These are phyloP conservation scores for Eleusine indica DNA, from an alignment of 176 grass and related monocot genomes.

Conservation along the genomic window DNA sequence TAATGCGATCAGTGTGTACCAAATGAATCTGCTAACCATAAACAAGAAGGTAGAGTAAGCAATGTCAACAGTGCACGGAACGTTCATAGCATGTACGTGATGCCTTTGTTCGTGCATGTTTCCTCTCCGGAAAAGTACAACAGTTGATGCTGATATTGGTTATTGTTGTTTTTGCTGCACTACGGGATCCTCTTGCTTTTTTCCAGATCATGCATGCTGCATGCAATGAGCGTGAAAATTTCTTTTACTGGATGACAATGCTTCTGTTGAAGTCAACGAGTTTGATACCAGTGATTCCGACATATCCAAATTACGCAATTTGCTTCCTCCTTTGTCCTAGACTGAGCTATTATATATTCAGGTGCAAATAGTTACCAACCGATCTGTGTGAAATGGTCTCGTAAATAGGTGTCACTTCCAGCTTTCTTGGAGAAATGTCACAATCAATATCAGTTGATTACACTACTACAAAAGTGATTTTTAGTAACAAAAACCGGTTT, in stretches of 20 bases:
- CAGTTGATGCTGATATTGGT: slow-evolving; percentile 38
- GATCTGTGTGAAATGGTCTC: neutral
- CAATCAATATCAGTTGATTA: neutral
- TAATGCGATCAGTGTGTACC: neutral
- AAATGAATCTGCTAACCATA: neutral
- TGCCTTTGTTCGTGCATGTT: neutral
- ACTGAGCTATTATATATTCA: slow-evolving; percentile 6
- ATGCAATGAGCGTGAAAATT: neutral
- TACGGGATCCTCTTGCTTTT: slow-evolving; percentile 3
- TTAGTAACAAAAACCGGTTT: too few species aligned
- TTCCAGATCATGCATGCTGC: neutral
- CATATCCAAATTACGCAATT: neutral
- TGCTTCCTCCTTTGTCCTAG: neutral
- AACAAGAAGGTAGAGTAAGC: neutral
- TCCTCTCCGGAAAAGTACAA: neutral
- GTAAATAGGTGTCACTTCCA: neutral
- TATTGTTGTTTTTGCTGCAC: slow-evolving; percentile 36
- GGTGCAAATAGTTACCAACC: slow-evolving; percentile 4
- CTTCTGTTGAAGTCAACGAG: too few species aligned
- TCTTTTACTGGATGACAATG: neutral
- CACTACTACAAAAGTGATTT: too few species aligned
- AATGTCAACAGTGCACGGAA: neutral
- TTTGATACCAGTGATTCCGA: neutral
- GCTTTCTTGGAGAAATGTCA: slow-evolving; percentile 15
- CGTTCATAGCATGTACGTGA: slow-evolving; percentile 28